Evolutionary conservation across 345 rosid genomes (phyloP).

Genomic region (Luvunga scandens): DNA sequence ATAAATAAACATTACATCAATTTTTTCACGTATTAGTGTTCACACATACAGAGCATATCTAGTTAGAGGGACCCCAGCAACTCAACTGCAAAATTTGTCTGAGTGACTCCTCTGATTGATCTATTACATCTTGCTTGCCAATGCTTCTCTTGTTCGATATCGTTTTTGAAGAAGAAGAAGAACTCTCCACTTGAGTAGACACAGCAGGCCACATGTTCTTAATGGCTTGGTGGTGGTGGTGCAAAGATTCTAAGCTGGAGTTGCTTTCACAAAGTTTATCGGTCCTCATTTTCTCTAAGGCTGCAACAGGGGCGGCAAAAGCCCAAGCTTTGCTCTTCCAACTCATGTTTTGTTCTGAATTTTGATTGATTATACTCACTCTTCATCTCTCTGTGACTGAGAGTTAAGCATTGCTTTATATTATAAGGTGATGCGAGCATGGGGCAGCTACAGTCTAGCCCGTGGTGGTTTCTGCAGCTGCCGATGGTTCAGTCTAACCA

Average conservation of each 20-base stretch:
- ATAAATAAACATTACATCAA: too few species aligned
- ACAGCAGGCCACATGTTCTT: slow-evolving; percentile 4
- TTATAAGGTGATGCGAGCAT: background rate
- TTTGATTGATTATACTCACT: background rate
- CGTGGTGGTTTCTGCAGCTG: slow-evolving; percentile 17
- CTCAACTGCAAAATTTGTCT: slow-evolving; percentile 7
- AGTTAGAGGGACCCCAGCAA: slow-evolving; percentile 15
- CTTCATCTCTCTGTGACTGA: too few species aligned
- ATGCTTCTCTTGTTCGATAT: background rate
- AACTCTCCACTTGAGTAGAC: slow-evolving; percentile 6
- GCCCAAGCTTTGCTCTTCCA: slow-evolving; percentile 19
- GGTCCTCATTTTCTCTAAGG: slow-evolving; percentile 11
- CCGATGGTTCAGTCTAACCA: slow-evolving; percentile 7
- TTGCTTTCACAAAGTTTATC: slow-evolving; percentile 3
- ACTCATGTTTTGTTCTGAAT: background rate
- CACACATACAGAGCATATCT: background rate
- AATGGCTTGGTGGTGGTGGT: slow-evolving; percentile 10
- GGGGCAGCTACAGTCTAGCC: slow-evolving; percentile 8
- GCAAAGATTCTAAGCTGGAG: background rate
- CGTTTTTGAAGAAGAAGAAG: background rate
- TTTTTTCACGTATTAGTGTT: too few species aligned
- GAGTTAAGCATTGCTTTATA: too few species aligned
- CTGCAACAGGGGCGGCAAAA: slow-evolving; percentile 22
- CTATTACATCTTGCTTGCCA: background rate
- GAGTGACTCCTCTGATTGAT: slow-evolving; percentile 14